Percentiles rank a stretch among this genome's conserved stretches.
Conservation (phyloP, 305 asterid species). For the Ajuga reptans region DNA sequence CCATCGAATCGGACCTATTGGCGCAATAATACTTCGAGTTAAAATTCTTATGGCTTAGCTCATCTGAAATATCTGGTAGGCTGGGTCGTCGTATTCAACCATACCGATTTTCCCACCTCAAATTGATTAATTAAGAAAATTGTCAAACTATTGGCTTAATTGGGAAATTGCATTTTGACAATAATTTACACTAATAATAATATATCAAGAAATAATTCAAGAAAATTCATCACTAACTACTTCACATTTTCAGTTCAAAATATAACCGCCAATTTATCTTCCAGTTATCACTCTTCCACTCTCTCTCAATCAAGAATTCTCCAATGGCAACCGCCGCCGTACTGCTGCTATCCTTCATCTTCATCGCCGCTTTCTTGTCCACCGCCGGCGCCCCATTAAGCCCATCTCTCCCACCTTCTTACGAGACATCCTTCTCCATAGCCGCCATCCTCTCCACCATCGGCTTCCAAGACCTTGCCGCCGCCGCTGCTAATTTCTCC, state of each 20-base stretch:
- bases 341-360: conserved; percentile 16
- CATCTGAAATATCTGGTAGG: too few relatives aligned
- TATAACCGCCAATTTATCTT: conserved; percentile 14
- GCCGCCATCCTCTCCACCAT: conserved; percentile 40
- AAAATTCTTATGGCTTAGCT: too few relatives aligned
- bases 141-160: too few relatives aligned
- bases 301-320: conserved; percentile 13
- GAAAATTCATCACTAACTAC: background rate
- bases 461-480: conserved; percentile 42
- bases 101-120: too few relatives aligned
- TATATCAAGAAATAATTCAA: too few relatives aligned
- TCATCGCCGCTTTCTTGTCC: conserved; percentile 13
- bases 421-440: conserved; percentile 19
- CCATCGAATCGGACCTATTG: too few relatives aligned
- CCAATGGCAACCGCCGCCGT: conserved; percentile 28
- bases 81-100: too few relatives aligned
- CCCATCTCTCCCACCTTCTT: conserved; percentile 21
- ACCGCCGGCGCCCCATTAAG: background rate
- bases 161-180: too few relatives aligned
- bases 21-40: too few relatives aligned
- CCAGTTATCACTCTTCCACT: background rate
- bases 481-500: conserved; percentile 30
- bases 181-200: too few relatives aligned
- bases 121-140: too few relatives aligned
- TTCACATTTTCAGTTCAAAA: background rate